Percentiles rank a stretch among this genome's conserved stretches.
phyloP scores from a whole-genome alignment of 2,329 filamentous ascomycete species.

The Trichophyton schoenleinii region DNA sequence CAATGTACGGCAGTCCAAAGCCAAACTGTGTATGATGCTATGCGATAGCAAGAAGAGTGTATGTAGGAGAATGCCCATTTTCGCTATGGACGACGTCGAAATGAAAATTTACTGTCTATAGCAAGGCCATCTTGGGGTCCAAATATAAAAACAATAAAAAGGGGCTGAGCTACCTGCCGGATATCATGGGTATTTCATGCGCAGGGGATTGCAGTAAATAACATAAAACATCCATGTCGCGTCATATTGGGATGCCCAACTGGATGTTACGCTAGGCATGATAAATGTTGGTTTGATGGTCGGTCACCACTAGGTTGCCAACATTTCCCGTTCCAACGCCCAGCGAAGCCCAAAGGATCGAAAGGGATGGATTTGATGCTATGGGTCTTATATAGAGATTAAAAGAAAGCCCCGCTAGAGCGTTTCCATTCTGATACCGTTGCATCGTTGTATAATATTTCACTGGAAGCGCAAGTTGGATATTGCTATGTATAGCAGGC shows the following conservation, averaged over 20 bases:
- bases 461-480: too few relatives aligned
- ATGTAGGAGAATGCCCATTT: background rate
- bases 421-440: background rate
- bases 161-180: background rate
- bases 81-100: background rate
- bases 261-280: background rate
- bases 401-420: background rate
- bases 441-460: background rate
- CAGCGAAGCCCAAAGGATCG: background rate
- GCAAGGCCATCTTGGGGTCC: background rate
- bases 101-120: background rate
- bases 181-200: background rate
- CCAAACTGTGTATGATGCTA: background rate
- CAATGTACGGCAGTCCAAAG: background rate
- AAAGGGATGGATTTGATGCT: background rate
- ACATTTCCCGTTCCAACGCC: background rate
- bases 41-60: background rate
- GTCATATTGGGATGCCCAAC: background rate
- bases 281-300: background rate
- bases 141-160: background rate
- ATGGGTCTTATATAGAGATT: background rate
- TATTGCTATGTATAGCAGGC: background rate
- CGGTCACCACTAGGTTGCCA: background rate
- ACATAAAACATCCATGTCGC: background rate
- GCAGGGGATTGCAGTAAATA: background rate